These are phyloP conservation scores for Polygonum aviculare DNA, from an alignment of 148 eudicot genomes.

Conservation along the genomic window DNA sequence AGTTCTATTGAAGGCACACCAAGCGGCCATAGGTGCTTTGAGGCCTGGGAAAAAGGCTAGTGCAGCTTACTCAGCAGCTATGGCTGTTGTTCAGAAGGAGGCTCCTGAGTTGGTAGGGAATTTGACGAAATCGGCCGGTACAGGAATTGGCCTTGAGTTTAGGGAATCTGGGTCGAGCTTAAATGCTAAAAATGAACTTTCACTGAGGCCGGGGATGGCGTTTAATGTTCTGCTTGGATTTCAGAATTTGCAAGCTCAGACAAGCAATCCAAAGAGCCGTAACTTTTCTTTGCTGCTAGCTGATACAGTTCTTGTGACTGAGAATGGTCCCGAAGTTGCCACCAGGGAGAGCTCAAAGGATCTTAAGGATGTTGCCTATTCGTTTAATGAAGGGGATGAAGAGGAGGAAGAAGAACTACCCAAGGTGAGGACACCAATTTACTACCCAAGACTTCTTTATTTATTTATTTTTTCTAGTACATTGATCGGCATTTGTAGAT, in stretches of 20 bases:
- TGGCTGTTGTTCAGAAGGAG: conserved; percentile 60
- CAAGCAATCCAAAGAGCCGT: conserved; percentile 51
- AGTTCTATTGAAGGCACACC: conserved; percentile 74
- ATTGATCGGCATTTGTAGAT: background rate
- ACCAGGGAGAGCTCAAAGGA: conserved; percentile 58
- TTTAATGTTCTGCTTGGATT: conserved; percentile 81
- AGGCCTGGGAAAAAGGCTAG: conserved; percentile 56
- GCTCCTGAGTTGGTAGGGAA: conserved; percentile 67
- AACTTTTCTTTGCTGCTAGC: conserved; percentile 69
- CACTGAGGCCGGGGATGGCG: conserved; percentile 69
- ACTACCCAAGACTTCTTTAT: background rate
- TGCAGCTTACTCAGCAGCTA: conserved; percentile 57
- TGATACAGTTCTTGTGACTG: conserved; percentile 58
- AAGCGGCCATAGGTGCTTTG: conserved; percentile 73
- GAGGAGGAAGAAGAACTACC: conserved; percentile 40
- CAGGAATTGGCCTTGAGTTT: conserved; percentile 89
- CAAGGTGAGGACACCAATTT: conserved; percentile 17
- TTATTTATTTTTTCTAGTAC: background rate
- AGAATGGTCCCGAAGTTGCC: conserved; percentile 39
- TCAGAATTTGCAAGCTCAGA: conserved; percentile 58
- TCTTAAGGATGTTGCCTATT: conserved; percentile 75
- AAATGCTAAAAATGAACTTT: conserved; percentile 59
- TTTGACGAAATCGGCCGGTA: conserved; percentile 83
- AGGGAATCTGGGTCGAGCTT: conserved; percentile 73
- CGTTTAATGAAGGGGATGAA: conserved; percentile 73